A percentile compares a stretch with the other conserved stretches of the same genome.
phyloP scores from a whole-genome alignment of 345 rosid genomes.

The Theobroma cacao region DNA sequence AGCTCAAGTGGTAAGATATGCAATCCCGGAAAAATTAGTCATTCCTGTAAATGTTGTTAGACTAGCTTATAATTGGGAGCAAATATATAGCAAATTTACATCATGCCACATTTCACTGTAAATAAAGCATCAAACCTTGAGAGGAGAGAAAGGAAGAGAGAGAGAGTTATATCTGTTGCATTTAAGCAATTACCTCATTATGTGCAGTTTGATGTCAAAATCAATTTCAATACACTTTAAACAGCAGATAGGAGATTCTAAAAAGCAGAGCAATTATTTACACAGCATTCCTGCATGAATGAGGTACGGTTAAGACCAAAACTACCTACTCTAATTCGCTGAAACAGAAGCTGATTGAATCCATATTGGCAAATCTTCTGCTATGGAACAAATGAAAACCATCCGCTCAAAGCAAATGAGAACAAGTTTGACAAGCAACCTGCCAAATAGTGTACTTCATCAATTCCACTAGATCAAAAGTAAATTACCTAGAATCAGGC shows the following conservation, averaged over 20 bases:
- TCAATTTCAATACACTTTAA: neutral
- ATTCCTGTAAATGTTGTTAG: neutral
- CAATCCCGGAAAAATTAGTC: neutral
- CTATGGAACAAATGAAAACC: neutral
- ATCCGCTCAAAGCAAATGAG: neutral
- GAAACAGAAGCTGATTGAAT: constrained; percentile 2
- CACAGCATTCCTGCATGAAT: constrained; percentile 18
- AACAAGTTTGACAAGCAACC: neutral
- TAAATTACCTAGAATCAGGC: neutral
- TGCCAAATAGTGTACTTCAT: neutral
- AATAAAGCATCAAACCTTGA: neutral
- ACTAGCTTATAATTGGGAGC: neutral
- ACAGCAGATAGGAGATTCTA: neutral
- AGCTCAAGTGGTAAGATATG: neutral
- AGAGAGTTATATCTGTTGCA: neutral
- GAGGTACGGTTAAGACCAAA: neutral
- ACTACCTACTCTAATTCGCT: constrained; percentile 3
- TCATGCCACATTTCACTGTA: neutral
- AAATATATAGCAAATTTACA: neutral
- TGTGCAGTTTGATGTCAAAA: neutral
- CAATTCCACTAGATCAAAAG: neutral
- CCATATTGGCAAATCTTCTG: neutral
- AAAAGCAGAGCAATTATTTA: constrained; percentile 15
- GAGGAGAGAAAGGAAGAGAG: too few relatives aligned
- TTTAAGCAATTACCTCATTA: neutral